Base-by-base conservation (phyloP, 2,329 filamentous ascomycete genomes). In the Penicillium sp. region DNA sequence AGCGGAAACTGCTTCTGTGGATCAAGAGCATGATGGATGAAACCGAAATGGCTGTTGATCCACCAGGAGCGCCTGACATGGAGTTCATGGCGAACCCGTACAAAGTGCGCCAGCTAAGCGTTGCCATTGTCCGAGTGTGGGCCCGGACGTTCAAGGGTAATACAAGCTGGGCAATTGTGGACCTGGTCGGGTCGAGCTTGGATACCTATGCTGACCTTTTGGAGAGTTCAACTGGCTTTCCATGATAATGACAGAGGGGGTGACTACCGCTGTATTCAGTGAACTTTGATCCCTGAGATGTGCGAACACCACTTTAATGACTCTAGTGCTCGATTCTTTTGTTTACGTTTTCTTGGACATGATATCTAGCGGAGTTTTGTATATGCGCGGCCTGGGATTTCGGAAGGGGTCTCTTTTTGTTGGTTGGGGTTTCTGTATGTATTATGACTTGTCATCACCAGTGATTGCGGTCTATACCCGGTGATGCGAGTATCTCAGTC, bases 11-110 rank as follows among this genome's bases (percentile, higher is more conserved):
- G 11, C 64, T 74, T 9, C 54, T 73, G 22, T 74, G 72, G 72
- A 71, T 74, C 32, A 73, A 73, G 44, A 72, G 70, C 50, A 73
- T 74, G 65, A 73, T 74, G 62, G 71, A 74, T 51, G 72, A 74
- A 60, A 73, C 72, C 10, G 71, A 74, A 47, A 74, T 73, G 69
- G 68, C 68, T 20, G 64, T 72, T 14, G 64, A 65, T 46, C 61
- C 66, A 13, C 59, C 60, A 3, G 66, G 68, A 2, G 62, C 63
- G 10, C 65, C 66, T 13, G 71, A 73, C 35, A 47, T 70, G 46
- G 67, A 70, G 2, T 72, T 74, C 38, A 62, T 72, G 46, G 64
- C 70, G 39, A 70, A 72, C 29, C 64, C 66, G 3, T 64, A 63
- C 39, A 72, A 73, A 49, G 69, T 71, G 43, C 68, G 68, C 16